Percentiles rank a stretch among this genome's conserved stretches.
phyloP scores from a whole-genome alignment of 331 rosid species.

The Spiraea crenata region DNA sequence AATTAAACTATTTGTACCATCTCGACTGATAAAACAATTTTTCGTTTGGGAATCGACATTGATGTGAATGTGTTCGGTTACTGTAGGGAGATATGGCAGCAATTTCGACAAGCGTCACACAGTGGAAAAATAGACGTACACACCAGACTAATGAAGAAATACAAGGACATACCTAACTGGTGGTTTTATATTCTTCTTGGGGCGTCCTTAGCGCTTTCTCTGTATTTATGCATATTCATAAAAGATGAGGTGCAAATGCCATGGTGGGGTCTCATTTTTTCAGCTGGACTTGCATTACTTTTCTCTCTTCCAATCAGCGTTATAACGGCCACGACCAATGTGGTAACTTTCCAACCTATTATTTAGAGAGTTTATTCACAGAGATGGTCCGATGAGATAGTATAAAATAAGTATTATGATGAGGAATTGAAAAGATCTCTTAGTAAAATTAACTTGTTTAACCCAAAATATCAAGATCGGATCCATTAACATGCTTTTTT shows the following conservation, averaged over 20 bases:
- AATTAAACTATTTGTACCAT: not conserved
- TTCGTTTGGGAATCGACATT: not conserved
- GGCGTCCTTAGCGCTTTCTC: constrained; percentile 24
- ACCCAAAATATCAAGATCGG: too few relatives aligned
- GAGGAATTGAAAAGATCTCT: too few relatives aligned
- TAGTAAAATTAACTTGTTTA: too few relatives aligned
- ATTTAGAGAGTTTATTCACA: not conserved
- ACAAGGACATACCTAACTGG: constrained; percentile 40
- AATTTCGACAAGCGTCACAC: constrained; percentile 16
- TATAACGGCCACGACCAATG: constrained; percentile 46
- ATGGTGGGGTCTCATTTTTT: constrained; percentile 43
- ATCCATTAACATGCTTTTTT: too few relatives aligned
- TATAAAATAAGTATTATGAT: too few relatives aligned
- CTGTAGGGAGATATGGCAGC: constrained; percentile 12
- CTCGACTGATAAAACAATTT: not conserved
- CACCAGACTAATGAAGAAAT: constrained; percentile 39
- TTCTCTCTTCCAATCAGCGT: constrained; percentile 42
- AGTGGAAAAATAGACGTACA: constrained; percentile 30
- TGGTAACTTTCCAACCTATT: constrained; percentile 9
- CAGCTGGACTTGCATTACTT: constrained; percentile 27
- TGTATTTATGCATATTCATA: constrained; percentile 24
- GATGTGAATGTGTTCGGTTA: not conserved
- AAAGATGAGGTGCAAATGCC: constrained; percentile 39
- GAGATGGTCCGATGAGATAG: too few relatives aligned
- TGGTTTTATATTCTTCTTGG: constrained; percentile 35